Conservation (phyloP, 441 rosid genomes). For the Populus hybrid region DNA sequence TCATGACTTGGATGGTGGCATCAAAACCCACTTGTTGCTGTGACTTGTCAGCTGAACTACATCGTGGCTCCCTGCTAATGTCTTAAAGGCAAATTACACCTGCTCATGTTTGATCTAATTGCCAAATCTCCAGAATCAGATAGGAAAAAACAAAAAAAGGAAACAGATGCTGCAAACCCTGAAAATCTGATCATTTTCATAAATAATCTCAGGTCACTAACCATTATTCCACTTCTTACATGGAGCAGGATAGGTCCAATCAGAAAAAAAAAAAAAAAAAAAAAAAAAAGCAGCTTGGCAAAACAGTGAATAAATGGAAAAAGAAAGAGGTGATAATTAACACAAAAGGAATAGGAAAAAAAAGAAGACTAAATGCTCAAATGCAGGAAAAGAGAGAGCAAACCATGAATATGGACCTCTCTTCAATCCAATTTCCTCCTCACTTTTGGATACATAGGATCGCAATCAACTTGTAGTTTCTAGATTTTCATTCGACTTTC, state of each 20-base stretch:
- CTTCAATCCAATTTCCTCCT: not conserved
- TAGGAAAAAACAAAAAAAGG: fast-evolving
- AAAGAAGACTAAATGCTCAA: not conserved
- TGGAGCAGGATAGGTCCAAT: not conserved
- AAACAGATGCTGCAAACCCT: not conserved
- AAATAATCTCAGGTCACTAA: not conserved
- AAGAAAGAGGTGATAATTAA: not conserved
- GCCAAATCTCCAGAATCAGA: not conserved
- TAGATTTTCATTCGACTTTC: constrained; percentile 10
- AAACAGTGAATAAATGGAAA: not conserved
- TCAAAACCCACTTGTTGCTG: not conserved
- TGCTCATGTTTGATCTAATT: not conserved
- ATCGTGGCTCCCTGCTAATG: not conserved
- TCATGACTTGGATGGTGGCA: too few species aligned
- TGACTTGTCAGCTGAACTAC: not conserved
- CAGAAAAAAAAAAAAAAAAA: not conserved
- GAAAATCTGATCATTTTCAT: not conserved
- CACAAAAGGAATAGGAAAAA: not conserved
- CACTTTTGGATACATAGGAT: not conserved
- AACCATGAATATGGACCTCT: constrained; percentile 6
- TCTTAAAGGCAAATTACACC: not conserved
- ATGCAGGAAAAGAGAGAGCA: constrained; percentile 2
- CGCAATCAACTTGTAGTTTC: not conserved
- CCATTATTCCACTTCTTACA: not conserved
- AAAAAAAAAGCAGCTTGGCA: too few species aligned